Percentiles rank a stretch among this genome's conserved stretches.
These are phyloP conservation scores for Vararia minispora DNA, from an alignment of 768 basidiomycete genomes.

Conservation along the genomic window DNA sequence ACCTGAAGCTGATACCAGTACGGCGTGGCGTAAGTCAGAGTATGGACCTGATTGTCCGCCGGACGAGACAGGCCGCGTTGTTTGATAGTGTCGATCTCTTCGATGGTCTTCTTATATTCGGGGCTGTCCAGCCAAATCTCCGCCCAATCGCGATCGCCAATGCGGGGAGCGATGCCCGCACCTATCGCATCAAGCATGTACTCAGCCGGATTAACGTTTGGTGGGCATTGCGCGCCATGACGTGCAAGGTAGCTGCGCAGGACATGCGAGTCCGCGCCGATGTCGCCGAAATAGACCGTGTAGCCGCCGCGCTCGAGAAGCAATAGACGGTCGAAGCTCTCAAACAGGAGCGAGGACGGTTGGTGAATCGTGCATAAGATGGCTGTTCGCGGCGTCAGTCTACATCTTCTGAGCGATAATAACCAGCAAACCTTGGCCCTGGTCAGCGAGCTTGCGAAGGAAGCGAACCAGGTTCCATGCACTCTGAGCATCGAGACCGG, in stretches of 20 bases:
- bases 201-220: conserved; percentile 67
- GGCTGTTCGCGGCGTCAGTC: no score
- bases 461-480: conserved; percentile 83
- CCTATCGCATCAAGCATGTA: conserved; percentile 86
- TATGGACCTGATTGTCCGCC: background rate
- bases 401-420: no score
- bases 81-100: conserved; percentile 34
- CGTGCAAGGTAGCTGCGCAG: conserved; percentile 70
- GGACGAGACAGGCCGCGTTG: conserved; percentile 1
- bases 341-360: conserved; percentile 78
- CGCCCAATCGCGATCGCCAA: conserved; percentile 79
- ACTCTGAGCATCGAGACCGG: conserved; percentile 52
- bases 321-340: conserved; percentile 70
- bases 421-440: conserved; percentile 80
- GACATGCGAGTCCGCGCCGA: conserved; percentile 61
- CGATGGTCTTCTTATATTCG: conserved; percentile 28
- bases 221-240: conserved; percentile 64
- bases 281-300: conserved; percentile 88
- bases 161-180: conserved; percentile 60
- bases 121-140: conserved; percentile 73
- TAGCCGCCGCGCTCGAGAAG: conserved; percentile 75
- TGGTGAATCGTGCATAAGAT: conserved; percentile 90
- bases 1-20: conserved; percentile 63
- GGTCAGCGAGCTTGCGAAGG: conserved; percentile 73
- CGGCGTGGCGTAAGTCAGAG: conserved; percentile 51